A percentile compares a stretch with the other conserved stretches of the same genome.
Evolutionary conservation across 805 yeast genomes (phyloP).

Genomic region (Pichia insulana): DNA sequence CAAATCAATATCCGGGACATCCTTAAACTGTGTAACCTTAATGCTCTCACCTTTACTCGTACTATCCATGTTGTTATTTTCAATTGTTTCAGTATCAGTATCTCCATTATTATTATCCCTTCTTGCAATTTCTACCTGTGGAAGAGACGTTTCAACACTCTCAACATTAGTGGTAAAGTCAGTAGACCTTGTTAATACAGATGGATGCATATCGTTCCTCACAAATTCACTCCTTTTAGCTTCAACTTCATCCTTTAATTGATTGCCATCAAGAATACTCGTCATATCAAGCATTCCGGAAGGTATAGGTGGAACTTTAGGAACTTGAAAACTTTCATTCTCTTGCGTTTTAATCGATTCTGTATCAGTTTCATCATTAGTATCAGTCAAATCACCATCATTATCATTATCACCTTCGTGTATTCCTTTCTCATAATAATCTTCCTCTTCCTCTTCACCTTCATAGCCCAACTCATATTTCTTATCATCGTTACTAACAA

Average conservation of each 20-base stretch:
- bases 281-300: not conserved
- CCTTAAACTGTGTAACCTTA: not conserved
- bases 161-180: conserved; percentile 14
- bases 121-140: not conserved
- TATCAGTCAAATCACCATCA: conserved; percentile 2
- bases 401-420: not conserved
- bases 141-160: conserved; percentile 4
- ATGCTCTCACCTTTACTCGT: not conserved
- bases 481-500: conserved; percentile 18
- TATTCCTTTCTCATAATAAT: not conserved
- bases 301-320: not conserved
- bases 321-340: not conserved
- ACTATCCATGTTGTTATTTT: not conserved
- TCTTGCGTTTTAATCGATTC: not conserved
- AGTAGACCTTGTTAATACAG: conserved; percentile 2
- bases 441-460: not conserved
- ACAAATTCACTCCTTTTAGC: conserved; percentile 19
- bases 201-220: conserved; percentile 11
- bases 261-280: conserved; percentile 2
- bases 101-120: too few relatives aligned
- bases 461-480: conserved; percentile 12
- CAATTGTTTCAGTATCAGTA: not conserved
- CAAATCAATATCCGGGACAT: conserved; percentile 6
- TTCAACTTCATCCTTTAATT: conserved; percentile 8
- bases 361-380: conserved; percentile 2